Base-by-base conservation (phyloP, 441 rosid species). In the Gossypium lobatum region DNA sequence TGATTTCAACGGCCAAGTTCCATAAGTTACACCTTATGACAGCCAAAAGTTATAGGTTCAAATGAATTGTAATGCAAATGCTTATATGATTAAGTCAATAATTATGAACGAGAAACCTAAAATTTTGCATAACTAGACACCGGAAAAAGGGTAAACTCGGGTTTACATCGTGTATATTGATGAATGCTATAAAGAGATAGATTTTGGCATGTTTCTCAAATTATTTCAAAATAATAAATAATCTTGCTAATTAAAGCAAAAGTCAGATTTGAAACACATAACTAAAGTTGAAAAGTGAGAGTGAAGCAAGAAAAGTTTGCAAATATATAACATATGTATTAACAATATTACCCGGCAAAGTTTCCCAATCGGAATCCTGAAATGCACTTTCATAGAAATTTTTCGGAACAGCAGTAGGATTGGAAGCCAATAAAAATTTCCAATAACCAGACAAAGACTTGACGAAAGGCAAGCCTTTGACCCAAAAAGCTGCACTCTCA, bases 391-490 rank as follows among this genome's bases (percentile, higher is more conserved):
- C 93, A 77, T 82, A 85, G 63, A 93, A 95, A 7, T 86, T 81
- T 14, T 59, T 28, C 11, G 97, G 98, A 77, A 92, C 94, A 73
- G 77, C 75, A 9, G 79, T 52, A 74, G 98, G 97, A 23, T 71
- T 67, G 25, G 93, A 78, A 73, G 97, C 92, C 89, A 95, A 81
- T 77, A 85, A 85, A 78, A 95, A 95, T 37, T 88, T 95, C 99
- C 99, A 93, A 63, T 83, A 77, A 63, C 99, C 97, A 75, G 98
- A 89, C 74, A 95, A 76, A 78, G 99, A 91, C 83, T 79, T 86
- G 8, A 87, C 95, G 75, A 85, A 95, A 71, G 98, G 95, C 86
- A 91, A 84, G 58, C 84, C 94, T 58, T 91, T 84, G 23, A 85
- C 93, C 99, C 97, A 92, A 73, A 79, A 90, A 2, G 92, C 86